Conservation (phyloP, 176 grass and related monocot genomes). For the Zea mays region DNA sequence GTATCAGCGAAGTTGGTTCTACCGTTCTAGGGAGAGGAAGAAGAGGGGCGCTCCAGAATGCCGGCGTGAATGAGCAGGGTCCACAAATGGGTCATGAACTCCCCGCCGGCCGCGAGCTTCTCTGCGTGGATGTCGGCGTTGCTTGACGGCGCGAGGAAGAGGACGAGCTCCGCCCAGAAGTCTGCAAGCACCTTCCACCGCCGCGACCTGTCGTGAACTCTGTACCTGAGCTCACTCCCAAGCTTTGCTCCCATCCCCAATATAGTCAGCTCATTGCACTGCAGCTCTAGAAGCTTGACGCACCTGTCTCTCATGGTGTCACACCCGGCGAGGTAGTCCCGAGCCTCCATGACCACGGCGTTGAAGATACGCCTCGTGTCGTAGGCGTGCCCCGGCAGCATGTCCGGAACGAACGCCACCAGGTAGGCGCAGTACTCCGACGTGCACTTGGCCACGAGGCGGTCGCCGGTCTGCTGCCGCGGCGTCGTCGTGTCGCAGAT, state of each 20-base stretch:
- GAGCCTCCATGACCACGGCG: slow-evolving; percentile 19
- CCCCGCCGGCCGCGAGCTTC: slow-evolving; percentile 12
- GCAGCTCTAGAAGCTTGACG: slow-evolving; percentile 1
- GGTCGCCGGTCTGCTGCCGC: background rate
- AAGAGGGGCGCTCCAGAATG: slow-evolving; percentile 16
- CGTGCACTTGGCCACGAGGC: slow-evolving; percentile 2
- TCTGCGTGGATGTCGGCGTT: slow-evolving; percentile 9
- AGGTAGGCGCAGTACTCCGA: slow-evolving; percentile 32
- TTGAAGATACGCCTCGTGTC: slow-evolving; percentile 22
- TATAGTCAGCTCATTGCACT: background rate
- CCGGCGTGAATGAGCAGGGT: slow-evolving; percentile 31
- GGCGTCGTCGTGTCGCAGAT: background rate
- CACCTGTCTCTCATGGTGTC: background rate
- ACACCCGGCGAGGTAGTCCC: background rate
- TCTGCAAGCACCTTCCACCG: slow-evolving; percentile 29
- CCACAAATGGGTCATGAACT: slow-evolving; percentile 41
- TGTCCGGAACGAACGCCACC: slow-evolving; percentile 32
- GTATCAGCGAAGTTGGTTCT: background rate
- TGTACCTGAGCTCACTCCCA: slow-evolving; percentile 16
- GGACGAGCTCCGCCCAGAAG: slow-evolving; percentile 27
- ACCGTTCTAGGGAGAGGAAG: background rate
- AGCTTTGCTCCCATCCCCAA: slow-evolving; percentile 18
- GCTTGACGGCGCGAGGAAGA: slow-evolving; percentile 11
- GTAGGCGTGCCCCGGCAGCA: slow-evolving; percentile 21
- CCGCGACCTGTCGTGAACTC: background rate